phyloP scores from a whole-genome alignment of 2,329 filamentous ascomycete species.

The Claviceps africana region DNA sequence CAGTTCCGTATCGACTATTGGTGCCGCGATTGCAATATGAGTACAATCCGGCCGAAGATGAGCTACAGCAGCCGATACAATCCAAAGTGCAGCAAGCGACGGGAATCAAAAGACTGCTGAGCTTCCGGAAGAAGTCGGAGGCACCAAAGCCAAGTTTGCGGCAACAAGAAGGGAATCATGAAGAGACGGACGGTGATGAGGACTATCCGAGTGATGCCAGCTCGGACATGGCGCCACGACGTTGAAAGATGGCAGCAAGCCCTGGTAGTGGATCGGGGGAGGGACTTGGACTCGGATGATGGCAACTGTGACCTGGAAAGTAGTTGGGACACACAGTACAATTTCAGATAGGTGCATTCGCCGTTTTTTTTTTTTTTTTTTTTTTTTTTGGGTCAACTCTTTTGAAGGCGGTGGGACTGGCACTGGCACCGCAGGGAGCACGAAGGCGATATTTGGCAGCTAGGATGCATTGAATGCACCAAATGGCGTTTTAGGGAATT shows the following conservation, averaged over 20 bases:
- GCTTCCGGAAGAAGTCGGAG: slow-evolving; percentile 25
- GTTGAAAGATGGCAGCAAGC: background rate
- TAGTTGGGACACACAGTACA: background rate
- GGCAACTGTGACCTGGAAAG: no score
- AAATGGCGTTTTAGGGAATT: background rate
- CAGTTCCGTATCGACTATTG: slow-evolving; percentile 71
- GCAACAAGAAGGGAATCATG: slow-evolving; percentile 11
- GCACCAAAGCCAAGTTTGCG: slow-evolving; percentile 6
- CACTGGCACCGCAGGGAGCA: background rate
- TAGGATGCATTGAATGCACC: background rate
- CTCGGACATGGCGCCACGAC: slow-evolving; percentile 4
- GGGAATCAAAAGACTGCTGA: slow-evolving; percentile 31
- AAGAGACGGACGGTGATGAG: slow-evolving; percentile 12
- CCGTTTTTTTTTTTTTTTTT: no score
- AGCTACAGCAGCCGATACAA: slow-evolving; percentile 8
- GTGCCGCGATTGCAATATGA: slow-evolving; percentile 63
- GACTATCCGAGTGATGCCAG: slow-evolving; percentile 6
- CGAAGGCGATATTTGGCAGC: background rate
- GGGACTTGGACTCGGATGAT: background rate
- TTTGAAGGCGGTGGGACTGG: background rate
- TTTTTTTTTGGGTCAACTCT: no score
- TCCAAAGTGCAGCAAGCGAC: slow-evolving; percentile 17
- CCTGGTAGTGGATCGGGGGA: no score
- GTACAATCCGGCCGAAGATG: slow-evolving; percentile 29
- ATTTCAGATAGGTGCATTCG: background rate